phyloP scores from a whole-genome alignment of 1,284 basidiomycete genomes.

The Fomitopsis betulina region DNA sequence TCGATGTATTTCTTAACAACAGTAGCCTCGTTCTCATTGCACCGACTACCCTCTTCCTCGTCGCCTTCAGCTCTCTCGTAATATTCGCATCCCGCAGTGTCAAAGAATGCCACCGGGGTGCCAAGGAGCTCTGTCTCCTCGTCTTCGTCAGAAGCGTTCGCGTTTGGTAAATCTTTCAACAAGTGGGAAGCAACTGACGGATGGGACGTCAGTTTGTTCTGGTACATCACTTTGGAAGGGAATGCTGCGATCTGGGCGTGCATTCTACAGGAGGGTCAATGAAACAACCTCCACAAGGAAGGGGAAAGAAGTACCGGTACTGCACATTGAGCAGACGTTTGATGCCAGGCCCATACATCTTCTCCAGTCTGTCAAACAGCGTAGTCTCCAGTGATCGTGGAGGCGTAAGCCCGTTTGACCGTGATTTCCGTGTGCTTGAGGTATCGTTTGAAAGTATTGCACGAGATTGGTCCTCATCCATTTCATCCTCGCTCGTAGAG shows the following conservation, averaged over 20 bases:
- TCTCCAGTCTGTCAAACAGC: conserved; percentile 87
- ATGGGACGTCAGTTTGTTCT: conserved; percentile 68
- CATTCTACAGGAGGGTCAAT: conserved; percentile 55
- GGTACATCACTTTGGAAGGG: conserved; percentile 83
- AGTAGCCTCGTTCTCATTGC: conserved; percentile 90
- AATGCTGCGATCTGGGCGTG: conserved; percentile 83
- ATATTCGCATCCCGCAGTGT: conserved; percentile 91
- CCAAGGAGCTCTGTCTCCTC: conserved; percentile 68
- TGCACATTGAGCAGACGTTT: conserved; percentile 87
- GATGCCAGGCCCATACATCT: conserved; percentile 78
- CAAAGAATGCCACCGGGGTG: conserved; percentile 87
- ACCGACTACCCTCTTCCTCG: conserved; percentile 80
- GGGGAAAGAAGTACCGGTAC: conserved; percentile 58
- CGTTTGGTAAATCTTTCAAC: conserved; percentile 66
- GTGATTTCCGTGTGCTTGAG: conserved; percentile 1
- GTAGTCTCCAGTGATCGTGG: conserved; percentile 83
- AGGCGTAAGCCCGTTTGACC: conserved; percentile 40
- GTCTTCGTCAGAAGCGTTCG: conserved; percentile 43
- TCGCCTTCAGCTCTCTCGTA: conserved; percentile 72
- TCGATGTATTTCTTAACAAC: conserved; percentile 82
- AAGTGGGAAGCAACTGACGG: conserved; percentile 68
- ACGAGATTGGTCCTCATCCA: not conserved
- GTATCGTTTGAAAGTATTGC: conserved; percentile 1
- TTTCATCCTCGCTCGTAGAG: not conserved
- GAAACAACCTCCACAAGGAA: not conserved